Evolutionary conservation across 495 filamentous ascomycete genomes (phyloP), one percentile per base, ranked within the genome.

Genomic region (Aspergillus mulundensis): DNA sequence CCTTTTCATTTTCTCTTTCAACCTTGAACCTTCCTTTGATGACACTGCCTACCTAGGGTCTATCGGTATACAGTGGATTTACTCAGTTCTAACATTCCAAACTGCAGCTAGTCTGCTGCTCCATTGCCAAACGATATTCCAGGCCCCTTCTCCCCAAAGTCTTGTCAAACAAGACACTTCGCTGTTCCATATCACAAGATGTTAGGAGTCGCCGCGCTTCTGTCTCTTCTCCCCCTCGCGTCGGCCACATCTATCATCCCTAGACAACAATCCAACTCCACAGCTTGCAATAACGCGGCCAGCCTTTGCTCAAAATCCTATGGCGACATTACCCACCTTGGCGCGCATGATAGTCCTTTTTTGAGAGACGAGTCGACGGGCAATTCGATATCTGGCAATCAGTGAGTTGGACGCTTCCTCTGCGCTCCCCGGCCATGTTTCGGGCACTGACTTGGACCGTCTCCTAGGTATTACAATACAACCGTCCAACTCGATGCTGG

Each of bases 401-500:
- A 90, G 70, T 81, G 70, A 63, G 74, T 69, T 56, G 10, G 5
- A n/a, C 4, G 24, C 19, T 16, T 39, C 23, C 11, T 44, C 30
- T 25, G 40, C n/a, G 24, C 10, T n/a, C 23, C 24, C 30, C 32
- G 32, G 20, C 23, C 15, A 6, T 50, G 4, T 3, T 40, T 18
- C 4, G 38, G 38, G 14, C 15, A 18, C 58, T 61, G 39, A 65
- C 46, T 24, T 50, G 11, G 16, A 16, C 38, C 28, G 23, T 11
- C 19, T 47, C 15, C 6, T 54, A 79, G 76, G 56, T 87, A 78
- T 68, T 85, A 78, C 68, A 86, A 89, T 63, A 86, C 84, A n/a
- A 84, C 82, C n/a, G 71, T 81, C 3, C 85, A 88, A 42, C 78
- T 91, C 16, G 78, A 81, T 39, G 85, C 85, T 8, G 88, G 88